Percentiles rank a stretch among this genome's conserved stretches.
Evolutionary conservation across 768 basidiomycete genomes (phyloP).

Genomic region (Xanthoconium purpureum): DNA sequence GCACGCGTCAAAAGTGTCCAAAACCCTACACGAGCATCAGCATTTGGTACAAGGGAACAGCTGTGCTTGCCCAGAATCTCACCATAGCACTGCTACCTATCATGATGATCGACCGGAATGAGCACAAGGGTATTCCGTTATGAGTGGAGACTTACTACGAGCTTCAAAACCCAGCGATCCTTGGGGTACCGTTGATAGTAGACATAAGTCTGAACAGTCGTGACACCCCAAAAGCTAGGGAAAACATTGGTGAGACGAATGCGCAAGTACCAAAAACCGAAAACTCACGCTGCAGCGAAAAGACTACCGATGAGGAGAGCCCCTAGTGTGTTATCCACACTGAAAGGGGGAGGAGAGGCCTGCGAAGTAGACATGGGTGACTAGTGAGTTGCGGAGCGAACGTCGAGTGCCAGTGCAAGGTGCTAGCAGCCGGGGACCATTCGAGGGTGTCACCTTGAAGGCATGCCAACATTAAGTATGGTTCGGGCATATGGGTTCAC

Average conservation of each 20-base stretch:
- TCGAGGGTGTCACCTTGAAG: neutral
- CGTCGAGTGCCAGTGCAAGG: neutral
- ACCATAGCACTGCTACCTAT: constrained; percentile 24
- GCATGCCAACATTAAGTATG: neutral
- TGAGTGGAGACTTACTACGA: constrained; percentile 33
- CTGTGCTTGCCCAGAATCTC: too few relatives aligned
- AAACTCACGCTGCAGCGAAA: constrained; percentile 48
- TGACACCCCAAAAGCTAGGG: constrained; percentile 56
- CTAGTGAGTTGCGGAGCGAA: neutral
- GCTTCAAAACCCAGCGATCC: constrained; percentile 36
- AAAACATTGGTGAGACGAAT: neutral
- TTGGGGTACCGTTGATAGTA: constrained; percentile 42
- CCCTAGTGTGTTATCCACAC: constrained; percentile 46
- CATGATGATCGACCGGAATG: constrained; percentile 26
- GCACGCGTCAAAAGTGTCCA: constrained; percentile 56
- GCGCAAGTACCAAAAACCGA: neutral
- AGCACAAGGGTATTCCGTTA: constrained; percentile 21
- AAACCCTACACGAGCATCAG: constrained; percentile 21
- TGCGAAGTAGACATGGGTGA: constrained; percentile 9
- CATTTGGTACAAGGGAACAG: neutral
- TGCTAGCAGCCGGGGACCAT: too few relatives aligned
- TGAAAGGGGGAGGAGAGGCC: constrained; percentile 27
- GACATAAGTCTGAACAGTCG: constrained; percentile 51
- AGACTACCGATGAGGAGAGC: constrained; percentile 54
- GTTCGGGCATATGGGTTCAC: neutral